Percentiles rank a stretch among this genome's conserved stretches.
Conservation (phyloP, 768 basidiomycete genomes). For the Scleroderma bovista region DNA sequence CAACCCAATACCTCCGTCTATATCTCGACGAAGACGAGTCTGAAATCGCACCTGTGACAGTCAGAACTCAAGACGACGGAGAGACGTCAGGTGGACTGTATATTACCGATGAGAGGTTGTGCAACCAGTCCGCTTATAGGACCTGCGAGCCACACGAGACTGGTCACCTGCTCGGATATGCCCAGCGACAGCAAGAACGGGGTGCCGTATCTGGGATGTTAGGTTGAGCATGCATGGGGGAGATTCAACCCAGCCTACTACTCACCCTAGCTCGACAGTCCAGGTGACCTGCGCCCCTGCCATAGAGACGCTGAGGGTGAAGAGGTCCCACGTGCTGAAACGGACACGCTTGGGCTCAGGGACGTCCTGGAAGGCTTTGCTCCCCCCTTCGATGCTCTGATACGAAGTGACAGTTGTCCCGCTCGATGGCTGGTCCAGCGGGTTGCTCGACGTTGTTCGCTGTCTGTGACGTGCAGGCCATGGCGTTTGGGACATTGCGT, state of each 20-base stretch:
- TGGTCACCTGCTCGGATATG: conserved; percentile 84
- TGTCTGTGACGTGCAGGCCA: conserved; percentile 52
- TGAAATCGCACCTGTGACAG: conserved; percentile 76
- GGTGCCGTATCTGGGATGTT: conserved; percentile 77
- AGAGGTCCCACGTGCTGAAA: conserved; percentile 59
- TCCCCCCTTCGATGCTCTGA: conserved; percentile 28
- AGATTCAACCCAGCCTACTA: conserved; percentile 8
- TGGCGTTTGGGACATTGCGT: conserved; percentile 74
- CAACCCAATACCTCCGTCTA: conserved; percentile 88
- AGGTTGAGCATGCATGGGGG: not conserved
- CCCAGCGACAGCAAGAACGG: conserved; percentile 82
- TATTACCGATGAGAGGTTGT: conserved; percentile 90
- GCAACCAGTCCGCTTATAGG: conserved; percentile 94
- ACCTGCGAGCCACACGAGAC: conserved; percentile 92
- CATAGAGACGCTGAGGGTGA: conserved; percentile 87
- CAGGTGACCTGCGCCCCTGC: conserved; percentile 92
- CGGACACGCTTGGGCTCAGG: conserved; percentile 23
- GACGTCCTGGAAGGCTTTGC: conserved; percentile 14
- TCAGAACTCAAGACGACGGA: conserved; percentile 5
- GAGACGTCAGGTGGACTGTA: no score
- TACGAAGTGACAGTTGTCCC: conserved; percentile 23
- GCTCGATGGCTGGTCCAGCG: conserved; percentile 12
- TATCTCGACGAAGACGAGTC: conserved; percentile 90
- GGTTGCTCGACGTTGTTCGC: conserved; percentile 17
- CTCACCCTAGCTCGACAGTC: conserved; percentile 92